Evolutionary conservation across 305 asterid genomes (phyloP).

Genomic region (Rubia balearica): DNA sequence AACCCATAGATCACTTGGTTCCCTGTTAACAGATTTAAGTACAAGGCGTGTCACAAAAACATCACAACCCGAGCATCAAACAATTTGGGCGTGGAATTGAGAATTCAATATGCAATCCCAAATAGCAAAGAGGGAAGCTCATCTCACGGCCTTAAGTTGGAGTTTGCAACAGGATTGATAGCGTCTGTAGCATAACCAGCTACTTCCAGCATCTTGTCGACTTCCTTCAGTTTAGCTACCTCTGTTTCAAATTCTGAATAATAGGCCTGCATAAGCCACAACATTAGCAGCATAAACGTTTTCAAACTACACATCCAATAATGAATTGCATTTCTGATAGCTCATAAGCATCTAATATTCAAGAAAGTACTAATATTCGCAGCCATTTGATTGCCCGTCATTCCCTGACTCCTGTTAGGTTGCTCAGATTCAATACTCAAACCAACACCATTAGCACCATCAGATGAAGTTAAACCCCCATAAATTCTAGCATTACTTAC

Average conservation of each 20-base stretch:
- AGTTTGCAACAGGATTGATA: too few relatives aligned
- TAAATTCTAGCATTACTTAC: constrained; percentile 29
- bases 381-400: constrained; percentile 38
- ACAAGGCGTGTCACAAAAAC: too few relatives aligned
- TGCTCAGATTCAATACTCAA: constrained; percentile 49
- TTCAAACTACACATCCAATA: not conserved
- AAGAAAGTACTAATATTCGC: constrained; percentile 32
- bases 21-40: too few relatives aligned
- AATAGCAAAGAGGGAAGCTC: too few relatives aligned
- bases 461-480: constrained; percentile 32
- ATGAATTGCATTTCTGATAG: not conserved
- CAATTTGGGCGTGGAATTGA: too few relatives aligned
- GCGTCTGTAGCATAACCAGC: too few relatives aligned
- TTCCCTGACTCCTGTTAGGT: constrained; percentile 33
- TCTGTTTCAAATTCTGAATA: constrained; percentile 91
- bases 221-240: constrained; percentile 67
- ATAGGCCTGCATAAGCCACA: constrained; percentile 52
- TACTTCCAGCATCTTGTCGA: too few relatives aligned
- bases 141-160: too few relatives aligned
- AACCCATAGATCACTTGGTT: too few relatives aligned
- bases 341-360: constrained; percentile 36
- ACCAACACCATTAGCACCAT: constrained; percentile 26
- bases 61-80: too few relatives aligned
- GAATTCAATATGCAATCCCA: too few relatives aligned
- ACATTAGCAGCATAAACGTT: not conserved